Evolutionary conservation across 1,139 yeast species (phyloP).

Genomic region (Taphrina pruni): DNA sequence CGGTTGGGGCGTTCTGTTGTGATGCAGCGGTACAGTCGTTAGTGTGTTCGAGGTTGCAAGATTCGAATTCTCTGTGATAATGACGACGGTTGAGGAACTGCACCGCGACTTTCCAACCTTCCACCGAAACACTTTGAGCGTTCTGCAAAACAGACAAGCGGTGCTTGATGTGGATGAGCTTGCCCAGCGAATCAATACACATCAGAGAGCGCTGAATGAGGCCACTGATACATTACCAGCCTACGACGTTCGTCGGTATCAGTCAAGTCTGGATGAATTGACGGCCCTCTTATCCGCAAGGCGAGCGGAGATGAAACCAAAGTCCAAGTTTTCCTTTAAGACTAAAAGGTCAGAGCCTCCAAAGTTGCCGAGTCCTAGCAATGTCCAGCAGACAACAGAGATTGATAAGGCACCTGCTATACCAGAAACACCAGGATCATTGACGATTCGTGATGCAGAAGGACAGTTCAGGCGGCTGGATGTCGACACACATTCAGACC

Average conservation of each 20-base stretch:
- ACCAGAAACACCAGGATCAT: slow-evolving; percentile 12
- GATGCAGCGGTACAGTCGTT: too few species aligned
- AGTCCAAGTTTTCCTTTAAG: slow-evolving; percentile 25
- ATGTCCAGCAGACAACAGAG: not conserved
- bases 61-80: not conserved
- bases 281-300: not conserved
- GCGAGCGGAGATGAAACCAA: slow-evolving; percentile 11
- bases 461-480: not conserved
- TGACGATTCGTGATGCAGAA: not conserved
- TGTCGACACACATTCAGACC: not conserved
- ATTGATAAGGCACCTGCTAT: not conserved
- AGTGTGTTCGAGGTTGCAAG: too few species aligned
- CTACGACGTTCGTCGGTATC: slow-evolving; percentile 26
- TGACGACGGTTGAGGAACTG: not conserved
- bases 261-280: slow-evolving; percentile 17
- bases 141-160: not conserved
- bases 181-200: not conserved
- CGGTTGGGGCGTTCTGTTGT: too few species aligned
- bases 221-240: slow-evolving; percentile 19
- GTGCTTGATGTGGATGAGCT: not conserved
- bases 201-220: slow-evolving; percentile 31
- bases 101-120: slow-evolving; percentile 3
- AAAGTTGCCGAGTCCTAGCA: not conserved
- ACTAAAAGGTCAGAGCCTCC: slow-evolving; percentile 1
- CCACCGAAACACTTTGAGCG: not conserved